phyloP scores from a whole-genome alignment of 768 basidiomycete genomes.

The Panellus pusillus region DNA sequence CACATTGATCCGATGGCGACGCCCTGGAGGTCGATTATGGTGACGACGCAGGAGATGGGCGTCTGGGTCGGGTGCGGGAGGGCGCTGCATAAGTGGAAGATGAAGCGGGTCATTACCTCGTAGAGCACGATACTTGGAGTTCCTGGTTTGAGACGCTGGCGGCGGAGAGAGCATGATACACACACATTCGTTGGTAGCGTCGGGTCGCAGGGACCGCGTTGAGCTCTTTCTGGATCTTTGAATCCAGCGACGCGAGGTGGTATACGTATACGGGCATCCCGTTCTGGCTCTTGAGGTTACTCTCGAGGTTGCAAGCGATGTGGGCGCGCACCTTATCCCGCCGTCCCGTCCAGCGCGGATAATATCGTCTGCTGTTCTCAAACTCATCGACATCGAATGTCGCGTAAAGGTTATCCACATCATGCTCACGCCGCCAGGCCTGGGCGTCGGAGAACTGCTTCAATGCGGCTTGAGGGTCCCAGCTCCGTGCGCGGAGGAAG shows the following conservation, averaged over 20 bases:
- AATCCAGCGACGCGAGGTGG: constrained; percentile 58
- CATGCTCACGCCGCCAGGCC: constrained; percentile 64
- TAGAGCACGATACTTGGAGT: constrained; percentile 56
- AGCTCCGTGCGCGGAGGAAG: constrained; percentile 79
- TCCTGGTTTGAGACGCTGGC: background rate
- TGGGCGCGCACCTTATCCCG: constrained; percentile 60
- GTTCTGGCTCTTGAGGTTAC: constrained; percentile 36
- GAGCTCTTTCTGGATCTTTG: constrained; percentile 58
- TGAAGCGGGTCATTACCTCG: constrained; percentile 67
- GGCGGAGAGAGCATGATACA: constrained; percentile 1
- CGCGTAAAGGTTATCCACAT: constrained; percentile 63
- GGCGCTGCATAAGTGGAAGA: constrained; percentile 60
- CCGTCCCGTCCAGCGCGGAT: constrained; percentile 81
- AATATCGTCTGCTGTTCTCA: constrained; percentile 58
- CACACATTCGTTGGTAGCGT: constrained; percentile 72
- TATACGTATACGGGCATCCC: constrained; percentile 80
- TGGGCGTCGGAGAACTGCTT: constrained; percentile 70
- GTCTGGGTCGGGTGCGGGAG: constrained; percentile 56
- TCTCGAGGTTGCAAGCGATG: background rate
- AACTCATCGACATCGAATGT: constrained; percentile 61
- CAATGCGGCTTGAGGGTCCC: constrained; percentile 59
- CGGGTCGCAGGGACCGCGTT: constrained; percentile 51
- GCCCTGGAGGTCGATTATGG: constrained; percentile 72
- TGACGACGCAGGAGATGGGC: constrained; percentile 59
- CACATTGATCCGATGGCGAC: constrained; percentile 68